These are phyloP conservation scores for Phytophthora kernoviae DNA, from an alignment of 352 stramenopile species.

Conservation along the genomic window DNA sequence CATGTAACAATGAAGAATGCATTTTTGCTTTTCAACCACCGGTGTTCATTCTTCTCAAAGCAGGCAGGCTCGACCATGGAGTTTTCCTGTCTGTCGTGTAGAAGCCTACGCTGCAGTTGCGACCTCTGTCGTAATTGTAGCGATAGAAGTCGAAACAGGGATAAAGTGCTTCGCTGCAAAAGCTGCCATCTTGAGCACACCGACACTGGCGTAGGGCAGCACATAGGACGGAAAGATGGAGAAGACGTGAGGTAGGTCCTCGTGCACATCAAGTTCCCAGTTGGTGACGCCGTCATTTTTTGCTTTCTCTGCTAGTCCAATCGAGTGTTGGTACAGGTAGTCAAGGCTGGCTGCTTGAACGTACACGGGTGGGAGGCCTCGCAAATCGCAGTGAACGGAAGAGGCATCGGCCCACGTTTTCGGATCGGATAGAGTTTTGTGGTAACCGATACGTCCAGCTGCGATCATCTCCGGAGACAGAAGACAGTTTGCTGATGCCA, in stretches of 20 bases:
- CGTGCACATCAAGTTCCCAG: constrained; percentile 52
- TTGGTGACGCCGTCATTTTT: constrained; percentile 37
- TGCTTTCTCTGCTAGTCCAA: constrained; percentile 40
- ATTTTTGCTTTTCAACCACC: too few species aligned
- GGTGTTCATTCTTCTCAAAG: too few species aligned
- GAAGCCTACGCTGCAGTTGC: constrained; percentile 14
- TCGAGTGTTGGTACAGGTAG: constrained; percentile 42
- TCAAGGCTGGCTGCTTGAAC: constrained; percentile 50
- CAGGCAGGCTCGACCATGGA: too few species aligned
- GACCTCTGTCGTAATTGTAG: background rate
- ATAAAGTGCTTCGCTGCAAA: constrained; percentile 43
- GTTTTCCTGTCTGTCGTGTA: too few species aligned
- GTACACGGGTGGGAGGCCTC: constrained; percentile 45
- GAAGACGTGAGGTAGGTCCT: constrained; percentile 49
- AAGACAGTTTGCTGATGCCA: constrained; percentile 28
- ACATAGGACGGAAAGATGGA: constrained; percentile 40
- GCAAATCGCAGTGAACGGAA: constrained; percentile 57
- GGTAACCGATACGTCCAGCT: constrained; percentile 23
- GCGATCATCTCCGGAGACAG: constrained; percentile 33
- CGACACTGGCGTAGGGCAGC: constrained; percentile 41
- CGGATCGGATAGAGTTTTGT: constrained; percentile 19
- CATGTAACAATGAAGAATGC: too few species aligned
- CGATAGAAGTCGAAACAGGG: background rate
- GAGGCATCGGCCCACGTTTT: constrained; percentile 43
- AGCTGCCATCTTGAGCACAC: constrained; percentile 33